Conservation (phyloP, 768 basidiomycete species). For the Paxillus involutus region DNA sequence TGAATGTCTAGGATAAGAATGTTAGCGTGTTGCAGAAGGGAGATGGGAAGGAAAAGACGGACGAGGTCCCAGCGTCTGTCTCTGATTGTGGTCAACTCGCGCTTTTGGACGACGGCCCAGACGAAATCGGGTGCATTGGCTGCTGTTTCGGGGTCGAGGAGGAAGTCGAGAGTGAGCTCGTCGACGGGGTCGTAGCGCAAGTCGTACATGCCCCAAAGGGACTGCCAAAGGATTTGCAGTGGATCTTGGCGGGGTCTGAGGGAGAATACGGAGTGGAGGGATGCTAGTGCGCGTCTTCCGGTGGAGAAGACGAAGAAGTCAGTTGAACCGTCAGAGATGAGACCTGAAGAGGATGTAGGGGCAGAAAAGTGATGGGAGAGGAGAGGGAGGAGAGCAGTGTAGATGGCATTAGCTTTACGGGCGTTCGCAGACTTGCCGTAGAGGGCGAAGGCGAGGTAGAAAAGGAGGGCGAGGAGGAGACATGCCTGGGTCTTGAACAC, state of each 20-base stretch:
- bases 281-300: conserved; percentile 73
- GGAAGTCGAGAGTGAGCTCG: conserved; percentile 77
- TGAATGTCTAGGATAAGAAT: conserved; percentile 62
- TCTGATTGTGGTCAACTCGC: conserved; percentile 68
- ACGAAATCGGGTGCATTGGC: conserved; percentile 64
- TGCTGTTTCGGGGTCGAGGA: conserved; percentile 44
- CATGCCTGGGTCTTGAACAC: conserved; percentile 68
- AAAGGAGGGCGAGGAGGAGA: conserved; percentile 50
- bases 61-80: conserved; percentile 86
- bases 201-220: conserved; percentile 65
- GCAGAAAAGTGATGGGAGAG: conserved; percentile 74
- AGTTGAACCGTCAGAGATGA: conserved; percentile 67
- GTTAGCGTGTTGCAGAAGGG: conserved; percentile 1
- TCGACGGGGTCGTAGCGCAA: conserved; percentile 71
- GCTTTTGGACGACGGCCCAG: conserved; percentile 82
- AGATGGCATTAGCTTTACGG: conserved; percentile 66
- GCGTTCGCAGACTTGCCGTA: conserved; percentile 62
- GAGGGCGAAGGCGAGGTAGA: conserved; percentile 58
- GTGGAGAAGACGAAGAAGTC: conserved; percentile 89
- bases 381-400: conserved; percentile 53
- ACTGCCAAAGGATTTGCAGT: conserved; percentile 62
- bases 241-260: conserved; percentile 85
- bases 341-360: conserved; percentile 49
- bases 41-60: conserved; percentile 28
- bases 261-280: conserved; percentile 77